Evolutionary conservation across 2,329 filamentous ascomycete species (phyloP).

Genomic region (Pyrenochaeta sp.): DNA sequence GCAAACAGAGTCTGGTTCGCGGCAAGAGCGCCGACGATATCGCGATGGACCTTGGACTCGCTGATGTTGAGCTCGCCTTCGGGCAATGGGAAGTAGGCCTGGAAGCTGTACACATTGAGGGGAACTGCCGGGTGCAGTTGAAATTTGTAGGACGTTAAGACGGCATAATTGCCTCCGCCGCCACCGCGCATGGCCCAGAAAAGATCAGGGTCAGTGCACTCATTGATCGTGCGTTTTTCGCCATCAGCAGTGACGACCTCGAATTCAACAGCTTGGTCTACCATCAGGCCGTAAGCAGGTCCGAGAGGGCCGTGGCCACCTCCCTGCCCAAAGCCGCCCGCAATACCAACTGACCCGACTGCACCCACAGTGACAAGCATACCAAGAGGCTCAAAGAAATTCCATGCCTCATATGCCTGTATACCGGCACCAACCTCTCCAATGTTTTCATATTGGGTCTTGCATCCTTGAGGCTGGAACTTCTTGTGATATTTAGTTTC

Average conservation of each 20-base stretch:
- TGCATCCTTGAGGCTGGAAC: constrained; percentile 37
- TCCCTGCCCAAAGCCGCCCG: constrained; percentile 53
- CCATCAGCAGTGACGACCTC: constrained; percentile 47
- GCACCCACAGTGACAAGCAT: constrained; percentile 49
- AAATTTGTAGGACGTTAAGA: constrained; percentile 49
- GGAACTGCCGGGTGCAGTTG: constrained; percentile 44
- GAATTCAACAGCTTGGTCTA: constrained; percentile 48
- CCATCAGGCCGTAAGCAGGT: constrained; percentile 53
- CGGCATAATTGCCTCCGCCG: constrained; percentile 47
- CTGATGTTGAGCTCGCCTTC: constrained; percentile 34
- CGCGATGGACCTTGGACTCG: constrained; percentile 41
- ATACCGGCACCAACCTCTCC: constrained; percentile 46
- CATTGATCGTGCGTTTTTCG: constrained; percentile 40
- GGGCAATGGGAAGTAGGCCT: constrained; percentile 37
- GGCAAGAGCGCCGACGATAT: constrained; percentile 42
- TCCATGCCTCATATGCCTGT: constrained; percentile 47
- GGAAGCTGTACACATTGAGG: constrained; percentile 48
- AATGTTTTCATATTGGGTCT: constrained; percentile 39
- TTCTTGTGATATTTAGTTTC: constrained; percentile 33
- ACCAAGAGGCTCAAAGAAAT: constrained; percentile 41
- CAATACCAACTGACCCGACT: constrained; percentile 59
- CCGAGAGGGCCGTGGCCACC: constrained; percentile 66
- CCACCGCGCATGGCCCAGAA: constrained; percentile 51
- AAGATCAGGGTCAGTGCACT: constrained; percentile 43
- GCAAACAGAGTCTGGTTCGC: constrained; percentile 41